Percentiles rank a stretch among this genome's conserved stretches.
These are phyloP conservation scores for Cudoniella acicularis DNA, from an alignment of 495 filamentous ascomycete species.

Conservation along the genomic window DNA sequence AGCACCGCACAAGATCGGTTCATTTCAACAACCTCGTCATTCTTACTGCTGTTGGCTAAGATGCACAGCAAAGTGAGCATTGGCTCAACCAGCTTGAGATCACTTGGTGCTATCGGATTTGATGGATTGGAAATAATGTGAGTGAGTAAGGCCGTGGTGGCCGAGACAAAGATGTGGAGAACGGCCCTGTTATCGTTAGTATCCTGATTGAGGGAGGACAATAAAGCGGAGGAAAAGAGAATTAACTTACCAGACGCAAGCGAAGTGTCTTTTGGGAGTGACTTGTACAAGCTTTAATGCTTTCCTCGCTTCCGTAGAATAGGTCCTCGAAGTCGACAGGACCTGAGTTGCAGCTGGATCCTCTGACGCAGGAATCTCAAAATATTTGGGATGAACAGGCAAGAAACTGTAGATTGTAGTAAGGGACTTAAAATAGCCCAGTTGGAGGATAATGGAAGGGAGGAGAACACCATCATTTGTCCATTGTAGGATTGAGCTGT, in stretches of 20 bases:
- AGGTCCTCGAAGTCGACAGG: not conserved
- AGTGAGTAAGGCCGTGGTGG: slow-evolving; percentile 87
- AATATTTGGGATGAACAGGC: not conserved
- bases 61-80: slow-evolving; percentile 4
- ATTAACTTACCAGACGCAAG: slow-evolving; percentile 81
- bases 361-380: not conserved
- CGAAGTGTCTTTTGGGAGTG: slow-evolving; percentile 87
- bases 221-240: not conserved
- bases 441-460: not conserved
- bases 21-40: slow-evolving; percentile 12
- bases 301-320: not conserved
- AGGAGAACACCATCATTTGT: not conserved
- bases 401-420: not conserved
- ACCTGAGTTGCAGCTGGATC: not conserved
- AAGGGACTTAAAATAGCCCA: not conserved
- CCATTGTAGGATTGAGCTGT: not conserved
- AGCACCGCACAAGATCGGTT: slow-evolving; percentile 4
- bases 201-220: slow-evolving; percentile 20
- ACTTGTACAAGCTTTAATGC: slow-evolving; percentile 64
- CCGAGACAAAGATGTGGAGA: slow-evolving; percentile 93
- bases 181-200: slow-evolving; percentile 62
- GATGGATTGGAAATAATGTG: slow-evolving; percentile 93
- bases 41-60: slow-evolving; percentile 5
- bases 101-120: slow-evolving; percentile 76
- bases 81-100: slow-evolving; percentile 35